phyloP scores from a whole-genome alignment of 257 asterid genomes.

The Solanum medicagineum region DNA sequence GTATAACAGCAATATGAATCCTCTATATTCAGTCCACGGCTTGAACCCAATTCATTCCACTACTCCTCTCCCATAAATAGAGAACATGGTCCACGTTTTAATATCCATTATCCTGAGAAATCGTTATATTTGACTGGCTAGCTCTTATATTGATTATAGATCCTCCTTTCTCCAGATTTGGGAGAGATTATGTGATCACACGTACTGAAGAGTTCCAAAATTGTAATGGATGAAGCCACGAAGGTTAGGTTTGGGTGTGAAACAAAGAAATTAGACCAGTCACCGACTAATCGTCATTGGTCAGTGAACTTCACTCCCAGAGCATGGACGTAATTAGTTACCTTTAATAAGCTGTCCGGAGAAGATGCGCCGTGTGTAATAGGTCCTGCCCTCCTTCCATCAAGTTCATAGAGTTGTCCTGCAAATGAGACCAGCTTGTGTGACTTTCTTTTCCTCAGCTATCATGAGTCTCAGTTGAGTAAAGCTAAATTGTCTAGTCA shows the following conservation, averaged over 20 bases:
- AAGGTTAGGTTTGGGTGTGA: neutral
- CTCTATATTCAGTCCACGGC: neutral
- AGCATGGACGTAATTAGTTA: neutral
- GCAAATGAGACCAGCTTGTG: neutral
- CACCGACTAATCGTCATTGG: neutral
- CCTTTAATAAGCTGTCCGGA: constrained; percentile 48
- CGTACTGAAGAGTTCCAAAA: neutral
- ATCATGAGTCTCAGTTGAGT: neutral
- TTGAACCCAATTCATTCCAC: neutral
- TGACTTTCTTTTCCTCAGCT: neutral
- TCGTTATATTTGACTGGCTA: neutral
- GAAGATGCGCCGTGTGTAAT: constrained; percentile 79
- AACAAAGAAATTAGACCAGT: neutral
- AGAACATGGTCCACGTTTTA: neutral
- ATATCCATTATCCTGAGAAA: neutral
- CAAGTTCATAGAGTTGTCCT: constrained; percentile 89
- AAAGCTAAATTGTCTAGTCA: neutral
- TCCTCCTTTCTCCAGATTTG: neutral
- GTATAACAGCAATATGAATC: neutral
- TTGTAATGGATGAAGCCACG: neutral
- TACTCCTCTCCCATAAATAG: neutral
- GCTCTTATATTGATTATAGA: neutral
- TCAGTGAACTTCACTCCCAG: neutral
- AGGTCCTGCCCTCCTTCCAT: constrained; percentile 81
- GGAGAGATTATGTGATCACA: neutral